phyloP scores from a whole-genome alignment of 257 asterid genomes.

The Forsythia suspensa region DNA sequence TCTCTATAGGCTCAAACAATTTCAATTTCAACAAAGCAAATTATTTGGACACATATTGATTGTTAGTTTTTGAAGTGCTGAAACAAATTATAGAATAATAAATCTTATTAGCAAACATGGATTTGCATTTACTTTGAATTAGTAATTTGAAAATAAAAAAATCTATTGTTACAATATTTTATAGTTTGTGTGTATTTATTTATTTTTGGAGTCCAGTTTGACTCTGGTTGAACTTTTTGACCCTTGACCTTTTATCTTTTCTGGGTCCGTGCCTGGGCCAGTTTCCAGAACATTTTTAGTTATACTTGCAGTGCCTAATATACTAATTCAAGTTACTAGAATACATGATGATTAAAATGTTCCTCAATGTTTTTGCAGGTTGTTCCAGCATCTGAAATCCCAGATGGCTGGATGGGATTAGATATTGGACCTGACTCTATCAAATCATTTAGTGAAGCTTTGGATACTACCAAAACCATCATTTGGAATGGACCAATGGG shows the following conservation, averaged over 20 bases:
- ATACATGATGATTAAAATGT: neutral
- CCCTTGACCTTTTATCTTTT: neutral
- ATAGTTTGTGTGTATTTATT: neutral
- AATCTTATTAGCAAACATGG: neutral
- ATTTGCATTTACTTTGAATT: too few relatives aligned
- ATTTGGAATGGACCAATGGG: conserved; percentile 64
- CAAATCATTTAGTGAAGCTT: conserved; percentile 37
- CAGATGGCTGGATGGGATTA: conserved; percentile 54
- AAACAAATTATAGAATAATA: too few relatives aligned
- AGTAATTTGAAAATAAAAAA: too few relatives aligned
- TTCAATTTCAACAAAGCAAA: neutral
- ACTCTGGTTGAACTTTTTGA: too few relatives aligned
- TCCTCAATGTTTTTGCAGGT: conserved; percentile 8
- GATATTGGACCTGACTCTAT: conserved; percentile 52
- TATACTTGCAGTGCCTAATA: neutral
- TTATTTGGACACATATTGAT: neutral
- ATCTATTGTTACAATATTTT: too few relatives aligned
- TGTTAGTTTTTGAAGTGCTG: neutral
- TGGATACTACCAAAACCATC: conserved; percentile 45
- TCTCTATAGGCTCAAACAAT: neutral
- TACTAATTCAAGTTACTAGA: neutral
- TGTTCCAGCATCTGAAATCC: conserved; percentile 39
- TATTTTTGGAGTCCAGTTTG: too few relatives aligned
- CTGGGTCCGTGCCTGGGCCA: too few relatives aligned
- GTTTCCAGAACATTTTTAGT: too few relatives aligned